Conservation (phyloP, 106 monocot species). For the Dendrobium catenatum region DNA sequence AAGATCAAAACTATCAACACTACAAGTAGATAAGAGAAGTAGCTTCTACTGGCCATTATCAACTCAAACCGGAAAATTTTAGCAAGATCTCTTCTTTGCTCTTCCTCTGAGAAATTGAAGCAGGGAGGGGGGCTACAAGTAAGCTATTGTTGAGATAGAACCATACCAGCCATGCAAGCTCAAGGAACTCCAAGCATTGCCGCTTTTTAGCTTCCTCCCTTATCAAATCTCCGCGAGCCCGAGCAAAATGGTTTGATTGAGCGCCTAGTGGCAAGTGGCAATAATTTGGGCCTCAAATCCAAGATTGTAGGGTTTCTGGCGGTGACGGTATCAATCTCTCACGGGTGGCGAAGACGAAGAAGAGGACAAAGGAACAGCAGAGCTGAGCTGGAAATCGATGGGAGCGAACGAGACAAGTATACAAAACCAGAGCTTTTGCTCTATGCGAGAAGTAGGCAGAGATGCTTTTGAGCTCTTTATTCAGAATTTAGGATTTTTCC, state of each 20-base stretch:
- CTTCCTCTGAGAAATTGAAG: neutral
- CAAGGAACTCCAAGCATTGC: neutral
- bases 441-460: neutral
- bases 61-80: neutral
- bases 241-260: neutral
- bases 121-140: neutral
- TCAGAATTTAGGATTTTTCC: neutral
- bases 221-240: neutral
- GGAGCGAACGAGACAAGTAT: conserved; percentile 12
- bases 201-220: neutral
- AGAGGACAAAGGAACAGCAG: conserved; percentile 10
- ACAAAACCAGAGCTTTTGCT: neutral
- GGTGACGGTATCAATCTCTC: neutral
- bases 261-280: neutral
- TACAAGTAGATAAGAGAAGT: conserved; percentile 10
- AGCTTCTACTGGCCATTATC: neutral
- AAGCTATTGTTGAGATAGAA: neutral
- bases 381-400: conserved; percentile 17
- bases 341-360: conserved; percentile 13
- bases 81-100: neutral
- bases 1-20: conserved; percentile 12
- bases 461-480: neutral
- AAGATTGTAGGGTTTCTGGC: neutral
- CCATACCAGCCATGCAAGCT: conserved; percentile 4
- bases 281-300: neutral